Evolutionary conservation across 768 basidiomycete species (phyloP), one percentile per base, ranked within the genome.

Genomic region (Suillus subalutaceus): DNA sequence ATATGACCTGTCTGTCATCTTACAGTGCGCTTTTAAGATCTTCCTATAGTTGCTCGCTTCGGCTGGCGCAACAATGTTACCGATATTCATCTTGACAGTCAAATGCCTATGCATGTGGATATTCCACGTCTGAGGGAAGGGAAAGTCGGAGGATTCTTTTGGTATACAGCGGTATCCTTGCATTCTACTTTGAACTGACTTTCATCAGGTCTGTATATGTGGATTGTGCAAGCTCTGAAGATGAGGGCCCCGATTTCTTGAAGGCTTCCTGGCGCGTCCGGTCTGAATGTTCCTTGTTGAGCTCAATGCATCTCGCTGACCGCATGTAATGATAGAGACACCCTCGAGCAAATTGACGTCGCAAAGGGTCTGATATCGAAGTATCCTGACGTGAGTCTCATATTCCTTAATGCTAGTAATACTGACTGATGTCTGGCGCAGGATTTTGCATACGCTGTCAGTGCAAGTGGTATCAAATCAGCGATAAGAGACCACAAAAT

Each of bases 291-390:
- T n/a, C 18, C 23, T 13, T 18, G 18, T 20, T 20, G 32, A 0
- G 15, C 13, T 23, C 12, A n/a, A 50, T 30, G 0, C 13, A 64
- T 32, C 35, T 3, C 18, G 1, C 0, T 23, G 18, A 60, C 18
- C 15, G 23, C 40, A 12, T 9, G 16, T 16, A 30, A 59, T 62
- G 65, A 7, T 59, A 86, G 92, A 65, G 95, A 97, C 72, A 97
- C 97, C 0, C 81, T 99, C 37, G 97, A 99, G 75, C 96, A 97
- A 76, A 95, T 99, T 61, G 97, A 98, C 72, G 86, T 97, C 12
- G 83, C 94, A 6, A 87, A 84, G 70, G 80, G 89, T 30, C 74
- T 97, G 35, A 95, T 99, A 63, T 82, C 85, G 23, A 88, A 93
- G 74, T 94, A 97, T 74, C 81, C 89, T 1, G 85, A 92, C 56